These are phyloP conservation scores for Pestalotiopsis sp. DNA, from an alignment of 2,329 filamentous ascomycete genomes.

Conservation along the genomic window DNA sequence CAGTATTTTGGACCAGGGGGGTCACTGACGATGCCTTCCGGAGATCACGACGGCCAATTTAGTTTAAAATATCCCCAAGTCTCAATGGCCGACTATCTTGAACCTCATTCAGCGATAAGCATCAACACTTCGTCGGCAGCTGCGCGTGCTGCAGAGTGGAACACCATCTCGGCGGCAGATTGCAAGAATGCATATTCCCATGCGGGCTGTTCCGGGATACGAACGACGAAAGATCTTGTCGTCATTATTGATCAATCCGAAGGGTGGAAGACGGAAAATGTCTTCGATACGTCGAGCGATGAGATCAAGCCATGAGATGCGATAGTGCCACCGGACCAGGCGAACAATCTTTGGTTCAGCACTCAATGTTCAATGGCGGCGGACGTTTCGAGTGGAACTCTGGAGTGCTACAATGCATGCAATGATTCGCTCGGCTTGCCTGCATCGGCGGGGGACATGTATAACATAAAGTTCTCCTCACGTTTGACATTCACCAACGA, in stretches of 20 bases:
- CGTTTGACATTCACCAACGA: background rate
- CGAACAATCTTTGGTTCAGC: background rate
- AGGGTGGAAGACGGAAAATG: conserved; percentile 21
- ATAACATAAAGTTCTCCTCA: background rate
- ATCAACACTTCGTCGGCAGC: background rate
- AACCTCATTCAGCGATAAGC: background rate
- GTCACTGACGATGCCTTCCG: background rate
- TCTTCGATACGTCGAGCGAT: conserved; percentile 20
- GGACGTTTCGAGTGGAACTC: background rate
- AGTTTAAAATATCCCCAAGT: background rate
- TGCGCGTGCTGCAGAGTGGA: background rate
- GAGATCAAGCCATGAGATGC: conserved; percentile 19
- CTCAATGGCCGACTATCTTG: background rate
- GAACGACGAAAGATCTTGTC: background rate
- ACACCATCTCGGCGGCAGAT: background rate
- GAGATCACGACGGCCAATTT: background rate
- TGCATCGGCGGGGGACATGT: background rate
- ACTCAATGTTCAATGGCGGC: background rate
- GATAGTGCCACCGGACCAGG: conserved; percentile 16
- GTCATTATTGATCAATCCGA: conserved; percentile 13
- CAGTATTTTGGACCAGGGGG: conserved; percentile 4
- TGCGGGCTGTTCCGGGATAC: background rate
- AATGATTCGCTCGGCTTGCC: background rate
- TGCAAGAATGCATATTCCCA: conserved; percentile 5
- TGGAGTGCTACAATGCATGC: background rate